Evolutionary conservation across 306 rosid species (phyloP).

Genomic region (Lagenaria siceraria): DNA sequence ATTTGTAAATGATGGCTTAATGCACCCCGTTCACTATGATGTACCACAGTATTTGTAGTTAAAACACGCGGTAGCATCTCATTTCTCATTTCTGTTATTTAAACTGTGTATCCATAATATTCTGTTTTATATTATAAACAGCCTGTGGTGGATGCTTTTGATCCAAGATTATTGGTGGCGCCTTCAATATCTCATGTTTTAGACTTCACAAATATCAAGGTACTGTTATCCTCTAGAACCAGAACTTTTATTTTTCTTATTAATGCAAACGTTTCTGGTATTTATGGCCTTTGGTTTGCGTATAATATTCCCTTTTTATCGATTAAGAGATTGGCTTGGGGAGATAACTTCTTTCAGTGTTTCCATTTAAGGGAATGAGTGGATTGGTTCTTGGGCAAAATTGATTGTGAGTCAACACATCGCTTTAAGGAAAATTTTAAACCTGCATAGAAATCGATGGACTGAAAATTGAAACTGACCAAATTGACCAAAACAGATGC

Average conservation of each 20-base stretch:
- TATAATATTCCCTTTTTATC: neutral
- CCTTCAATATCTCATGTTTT: constrained; percentile 66
- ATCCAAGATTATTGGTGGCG: constrained; percentile 83
- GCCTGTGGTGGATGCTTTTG: constrained; percentile 99
- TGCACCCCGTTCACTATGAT: neutral
- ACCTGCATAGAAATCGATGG: neutral
- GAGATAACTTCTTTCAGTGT: neutral
- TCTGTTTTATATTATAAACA: constrained; percentile 19
- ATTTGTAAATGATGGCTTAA: neutral
- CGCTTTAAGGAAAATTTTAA: neutral
- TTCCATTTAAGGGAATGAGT: neutral
- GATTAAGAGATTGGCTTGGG: neutral
- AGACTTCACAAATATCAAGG: constrained; percentile 74
- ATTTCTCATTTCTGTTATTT: neutral
- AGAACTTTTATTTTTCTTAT: neutral
- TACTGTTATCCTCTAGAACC: constrained; percentile 7
- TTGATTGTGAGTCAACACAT: neutral
- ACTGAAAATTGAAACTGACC: neutral
- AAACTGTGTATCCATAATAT: neutral
- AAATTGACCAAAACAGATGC: neutral
- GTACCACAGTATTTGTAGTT: neutral
- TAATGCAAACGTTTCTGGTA: neutral
- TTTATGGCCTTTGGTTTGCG: neutral
- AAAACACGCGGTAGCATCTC: neutral
- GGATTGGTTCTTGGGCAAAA: neutral